Evolutionary conservation across 179 eudicot genomes (phyloP), one percentile per base, ranked within the genome.

Genomic region (Spergularia azorica): DNA sequence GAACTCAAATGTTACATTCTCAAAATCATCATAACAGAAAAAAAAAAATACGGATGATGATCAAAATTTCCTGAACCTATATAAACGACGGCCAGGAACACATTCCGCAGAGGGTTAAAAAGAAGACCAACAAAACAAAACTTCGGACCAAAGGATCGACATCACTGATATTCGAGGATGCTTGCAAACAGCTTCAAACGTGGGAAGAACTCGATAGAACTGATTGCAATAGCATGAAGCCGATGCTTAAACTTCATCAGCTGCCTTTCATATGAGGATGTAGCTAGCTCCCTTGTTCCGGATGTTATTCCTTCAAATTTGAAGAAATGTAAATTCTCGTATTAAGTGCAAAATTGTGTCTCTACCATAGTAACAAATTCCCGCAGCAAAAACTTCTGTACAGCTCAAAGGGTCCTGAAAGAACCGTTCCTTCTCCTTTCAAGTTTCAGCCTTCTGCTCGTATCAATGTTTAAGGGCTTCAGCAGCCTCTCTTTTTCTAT

Each of bases 381-480:
- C 85, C 82, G 79, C 71, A n/a, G 61, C 80, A 79, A 82, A 82
- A 82, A 15, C 56, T 65, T 71, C 5, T 82, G 74, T 82, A 71
- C 79, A 82, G 59, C 83, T 88, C 85, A 88, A 46, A 67, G 79
- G 63, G 59, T 82, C 89, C 81, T 80, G 78, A 83, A 80, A 38
- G 88, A 80, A 46, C 82, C 67, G n/a, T 54, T 73, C 68, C 81
- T 82, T 81, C 83, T 81, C 82, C 89, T 76, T 71, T 84, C 94
- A 18, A 79, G 68, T 83, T 86, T 88, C 77, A 76, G 41, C 82
- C 83, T 80, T 74, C 90, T 62, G 74, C 66, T 81, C 60, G 79
- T 66, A 71, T 90, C 89, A 36, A 65, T 79, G 79, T 86, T 86
- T 48, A 83, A 36, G 18, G 92, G 90, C 77, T 84, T 88, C 79